A percentile compares a stretch with the other conserved stretches of the same genome.
Conservation (phyloP, 176 grass and related monocot genomes). For the Urochloa ruziziensis region DNA sequence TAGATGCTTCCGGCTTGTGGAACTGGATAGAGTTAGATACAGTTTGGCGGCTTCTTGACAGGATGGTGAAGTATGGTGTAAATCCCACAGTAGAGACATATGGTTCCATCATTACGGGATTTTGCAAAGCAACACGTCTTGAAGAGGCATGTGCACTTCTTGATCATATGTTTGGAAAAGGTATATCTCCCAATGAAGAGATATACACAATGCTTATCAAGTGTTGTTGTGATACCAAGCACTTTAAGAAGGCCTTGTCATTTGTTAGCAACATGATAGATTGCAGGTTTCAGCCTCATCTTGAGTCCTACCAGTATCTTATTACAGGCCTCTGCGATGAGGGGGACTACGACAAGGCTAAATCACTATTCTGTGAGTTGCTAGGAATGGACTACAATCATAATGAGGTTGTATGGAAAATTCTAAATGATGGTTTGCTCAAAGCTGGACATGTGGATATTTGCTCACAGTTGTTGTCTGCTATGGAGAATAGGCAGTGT, state of each 20-base stretch:
- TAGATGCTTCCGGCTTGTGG: slow-evolving; percentile 58
- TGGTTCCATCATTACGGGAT: slow-evolving; percentile 56
- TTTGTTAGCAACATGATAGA: slow-evolving; percentile 60
- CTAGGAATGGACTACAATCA: slow-evolving; percentile 67
- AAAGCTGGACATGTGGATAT: slow-evolving; percentile 56
- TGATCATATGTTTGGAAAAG: slow-evolving; percentile 61
- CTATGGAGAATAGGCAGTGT: slow-evolving; percentile 62
- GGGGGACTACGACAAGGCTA: slow-evolving; percentile 60
- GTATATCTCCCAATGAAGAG: slow-evolving; percentile 63
- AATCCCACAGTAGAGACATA: slow-evolving; percentile 54
- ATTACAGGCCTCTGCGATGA: slow-evolving; percentile 64
- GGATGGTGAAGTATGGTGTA: slow-evolving; percentile 63
- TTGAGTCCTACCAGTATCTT: slow-evolving; percentile 65
- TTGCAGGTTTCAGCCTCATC: slow-evolving; percentile 59
- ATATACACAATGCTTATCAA: slow-evolving; percentile 69
- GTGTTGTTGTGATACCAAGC: slow-evolving; percentile 68
- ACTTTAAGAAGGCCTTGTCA: slow-evolving; percentile 50
- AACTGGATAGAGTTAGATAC: slow-evolving; percentile 53
- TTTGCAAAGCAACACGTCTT: slow-evolving; percentile 64
- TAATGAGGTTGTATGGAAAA: slow-evolving; percentile 84
- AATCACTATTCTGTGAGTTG: slow-evolving; percentile 56
- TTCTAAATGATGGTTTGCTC: slow-evolving; percentile 76
- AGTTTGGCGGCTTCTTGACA: slow-evolving; percentile 58
- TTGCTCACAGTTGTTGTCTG: slow-evolving; percentile 60
- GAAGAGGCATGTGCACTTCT: slow-evolving; percentile 64